A percentile compares a stretch with the other conserved stretches of the same genome.
Conservation (phyloP, 129 eudicot species). For the Flaveria ramosissima region DNA sequence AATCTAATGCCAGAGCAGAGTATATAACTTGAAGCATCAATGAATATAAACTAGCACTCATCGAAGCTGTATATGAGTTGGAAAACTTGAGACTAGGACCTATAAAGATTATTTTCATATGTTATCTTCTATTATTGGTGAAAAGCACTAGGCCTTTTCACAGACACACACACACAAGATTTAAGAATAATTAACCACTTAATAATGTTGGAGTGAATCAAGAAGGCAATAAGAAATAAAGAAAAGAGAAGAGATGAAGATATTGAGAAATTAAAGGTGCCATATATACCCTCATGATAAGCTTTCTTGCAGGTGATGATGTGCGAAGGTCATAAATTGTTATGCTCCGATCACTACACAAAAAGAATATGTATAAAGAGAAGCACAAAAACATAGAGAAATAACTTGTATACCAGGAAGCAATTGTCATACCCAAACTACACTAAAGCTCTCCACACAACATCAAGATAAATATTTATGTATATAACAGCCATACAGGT, state of each 20-base stretch:
- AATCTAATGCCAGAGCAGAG: background rate
- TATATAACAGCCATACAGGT: background rate
- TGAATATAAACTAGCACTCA: no score
- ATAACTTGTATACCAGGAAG: no score
- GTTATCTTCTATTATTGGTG: background rate
- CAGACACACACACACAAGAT: background rate
- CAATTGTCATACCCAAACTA: no score
- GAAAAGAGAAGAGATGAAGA: background rate
- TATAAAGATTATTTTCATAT: background rate
- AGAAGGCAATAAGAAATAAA: background rate
- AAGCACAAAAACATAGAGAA: no score
- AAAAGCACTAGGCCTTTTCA: background rate
- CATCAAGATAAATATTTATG: background rate
- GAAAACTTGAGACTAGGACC: background rate
- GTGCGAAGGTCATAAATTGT: constrained; percentile 76
- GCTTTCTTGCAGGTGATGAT: constrained; percentile 75
- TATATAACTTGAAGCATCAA: background rate
- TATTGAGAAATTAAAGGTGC: background rate
- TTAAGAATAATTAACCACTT: background rate
- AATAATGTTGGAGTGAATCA: background rate
- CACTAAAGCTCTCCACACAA: no score
- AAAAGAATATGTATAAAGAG: background rate
- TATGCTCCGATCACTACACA: constrained; percentile 88
- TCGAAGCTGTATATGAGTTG: background rate
- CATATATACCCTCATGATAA: constrained; percentile 69